phyloP scores from a whole-genome alignment of 768 basidiomycete species.

The Trametes punicea region DNA sequence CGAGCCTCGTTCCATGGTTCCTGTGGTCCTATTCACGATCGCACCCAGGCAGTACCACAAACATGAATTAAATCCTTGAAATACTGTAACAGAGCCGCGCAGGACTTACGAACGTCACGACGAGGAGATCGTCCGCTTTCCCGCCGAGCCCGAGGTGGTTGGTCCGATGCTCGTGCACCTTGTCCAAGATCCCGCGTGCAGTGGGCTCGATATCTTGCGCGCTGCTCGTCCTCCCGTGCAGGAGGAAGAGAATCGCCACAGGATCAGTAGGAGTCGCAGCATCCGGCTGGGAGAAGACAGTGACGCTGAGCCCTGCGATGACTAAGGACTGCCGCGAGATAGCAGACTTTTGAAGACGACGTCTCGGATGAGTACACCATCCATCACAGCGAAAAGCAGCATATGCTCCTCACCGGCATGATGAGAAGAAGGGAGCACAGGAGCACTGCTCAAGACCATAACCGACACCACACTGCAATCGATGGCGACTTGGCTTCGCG shows the following conservation, averaged over 20 bases:
- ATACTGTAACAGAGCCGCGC: neutral
- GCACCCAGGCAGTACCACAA: neutral
- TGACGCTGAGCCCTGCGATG: slow-evolving; percentile 28
- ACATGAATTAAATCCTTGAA: neutral
- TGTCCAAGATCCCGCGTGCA: slow-evolving; percentile 33
- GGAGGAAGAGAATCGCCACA: slow-evolving; percentile 38
- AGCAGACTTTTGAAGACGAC: neutral
- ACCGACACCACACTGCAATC: neutral
- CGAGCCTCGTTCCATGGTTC: slow-evolving; percentile 45
- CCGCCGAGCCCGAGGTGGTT: slow-evolving; percentile 3
- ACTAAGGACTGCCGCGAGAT: slow-evolving; percentile 21
- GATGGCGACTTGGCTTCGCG: neutral
- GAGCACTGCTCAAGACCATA: neutral
- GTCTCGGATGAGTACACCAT: neutral
- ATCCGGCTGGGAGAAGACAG: slow-evolving; percentile 24
- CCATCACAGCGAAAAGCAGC: neutral
- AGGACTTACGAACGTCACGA: slow-evolving; percentile 44
- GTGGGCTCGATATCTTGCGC: slow-evolving; percentile 32
- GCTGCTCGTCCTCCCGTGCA: slow-evolving; percentile 42
- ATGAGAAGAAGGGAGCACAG: neutral
- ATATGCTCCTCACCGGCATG: neutral
- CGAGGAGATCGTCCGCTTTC: slow-evolving; percentile 37
- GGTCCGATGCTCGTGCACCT: slow-evolving; percentile 34
- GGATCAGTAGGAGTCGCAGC: slow-evolving; percentile 29
- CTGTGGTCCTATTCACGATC: slow-evolving; percentile 40